Conservation (phyloP, 441 rosid species). For the Populus hybrid region DNA sequence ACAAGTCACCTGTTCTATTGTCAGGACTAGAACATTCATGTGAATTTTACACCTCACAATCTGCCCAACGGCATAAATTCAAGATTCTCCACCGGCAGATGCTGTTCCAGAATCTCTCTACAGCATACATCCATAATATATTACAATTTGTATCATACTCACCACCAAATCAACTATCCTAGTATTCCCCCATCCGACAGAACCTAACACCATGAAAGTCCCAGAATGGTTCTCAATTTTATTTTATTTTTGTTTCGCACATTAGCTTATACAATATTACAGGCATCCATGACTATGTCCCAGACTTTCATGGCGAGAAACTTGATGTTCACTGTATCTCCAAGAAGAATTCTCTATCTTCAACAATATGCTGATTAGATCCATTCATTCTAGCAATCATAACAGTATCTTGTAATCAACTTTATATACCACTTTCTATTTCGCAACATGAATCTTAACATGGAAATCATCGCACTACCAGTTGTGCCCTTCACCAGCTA, state of each 20-base stretch:
- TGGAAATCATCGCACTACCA: neutral
- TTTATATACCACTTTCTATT: neutral
- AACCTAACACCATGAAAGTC: no score
- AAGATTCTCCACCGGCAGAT: neutral
- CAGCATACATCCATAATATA: neutral
- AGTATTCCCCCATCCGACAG: no score
- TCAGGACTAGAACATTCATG: no score
- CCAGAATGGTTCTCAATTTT: no score
- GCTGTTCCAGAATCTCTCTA: neutral
- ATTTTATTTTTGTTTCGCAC: no score
- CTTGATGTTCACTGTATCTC: no score
- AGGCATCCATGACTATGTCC: no score
- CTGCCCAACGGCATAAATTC: neutral
- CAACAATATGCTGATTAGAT: no score
- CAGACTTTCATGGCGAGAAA: no score
- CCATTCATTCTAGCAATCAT: neutral
- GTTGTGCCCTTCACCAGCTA: neutral
- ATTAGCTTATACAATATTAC: no score
- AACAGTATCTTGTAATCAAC: neutral
- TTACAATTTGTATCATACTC: neutral
- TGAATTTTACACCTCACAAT: no score
- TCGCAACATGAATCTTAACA: neutral
- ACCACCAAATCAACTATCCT: neutral
- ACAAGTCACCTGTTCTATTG: neutral
- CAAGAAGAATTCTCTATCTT: no score